A percentile compares a stretch with the other conserved stretches of the same genome.
phyloP scores from a whole-genome alignment of 768 basidiomycete genomes.

The Xanthoconium purpureum region DNA sequence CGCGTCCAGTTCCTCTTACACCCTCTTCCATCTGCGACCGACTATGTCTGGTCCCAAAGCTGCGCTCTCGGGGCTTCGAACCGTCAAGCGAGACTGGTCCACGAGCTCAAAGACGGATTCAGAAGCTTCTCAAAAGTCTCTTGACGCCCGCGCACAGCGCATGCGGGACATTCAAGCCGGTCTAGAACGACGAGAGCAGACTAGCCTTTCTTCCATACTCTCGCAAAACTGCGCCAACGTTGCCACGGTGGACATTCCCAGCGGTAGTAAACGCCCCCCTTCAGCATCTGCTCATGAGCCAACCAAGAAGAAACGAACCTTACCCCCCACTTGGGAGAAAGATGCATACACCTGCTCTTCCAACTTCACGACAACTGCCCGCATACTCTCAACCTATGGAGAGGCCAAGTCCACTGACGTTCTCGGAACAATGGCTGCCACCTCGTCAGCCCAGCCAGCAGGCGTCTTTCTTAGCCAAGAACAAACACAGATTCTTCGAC shows the following conservation, averaged over 20 bases:
- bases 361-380: slow-evolving; percentile 26
- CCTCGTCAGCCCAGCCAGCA: slow-evolving; percentile 27
- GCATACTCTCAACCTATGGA: slow-evolving; percentile 11
- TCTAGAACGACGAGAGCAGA: slow-evolving; percentile 40
- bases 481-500: slow-evolving; percentile 76
- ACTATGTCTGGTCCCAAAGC: slow-evolving; percentile 33
- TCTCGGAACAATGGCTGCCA: slow-evolving; percentile 2
- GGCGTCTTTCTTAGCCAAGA: slow-evolving; percentile 74
- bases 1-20: background rate
- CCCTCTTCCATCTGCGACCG: background rate
- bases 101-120: slow-evolving; percentile 36
- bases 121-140: slow-evolving; percentile 18
- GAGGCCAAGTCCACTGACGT: slow-evolving; percentile 7
- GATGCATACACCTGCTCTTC: slow-evolving; percentile 37
- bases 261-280: slow-evolving; percentile 35
- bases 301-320: slow-evolving; percentile 51
- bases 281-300: slow-evolving; percentile 19
- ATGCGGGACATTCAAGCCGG: slow-evolving; percentile 60
- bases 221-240: slow-evolving; percentile 12
- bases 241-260: slow-evolving; percentile 18
- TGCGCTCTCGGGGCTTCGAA: slow-evolving; percentile 57
- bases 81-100: slow-evolving; percentile 64
- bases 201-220: slow-evolving; percentile 16
- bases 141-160: slow-evolving; percentile 36
- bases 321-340: slow-evolving; percentile 50